Evolutionary conservation across 2,329 filamentous ascomycete genomes (phyloP), one percentile per base, ranked within the genome.

Genomic region (Pestalotiopsis sp.): DNA sequence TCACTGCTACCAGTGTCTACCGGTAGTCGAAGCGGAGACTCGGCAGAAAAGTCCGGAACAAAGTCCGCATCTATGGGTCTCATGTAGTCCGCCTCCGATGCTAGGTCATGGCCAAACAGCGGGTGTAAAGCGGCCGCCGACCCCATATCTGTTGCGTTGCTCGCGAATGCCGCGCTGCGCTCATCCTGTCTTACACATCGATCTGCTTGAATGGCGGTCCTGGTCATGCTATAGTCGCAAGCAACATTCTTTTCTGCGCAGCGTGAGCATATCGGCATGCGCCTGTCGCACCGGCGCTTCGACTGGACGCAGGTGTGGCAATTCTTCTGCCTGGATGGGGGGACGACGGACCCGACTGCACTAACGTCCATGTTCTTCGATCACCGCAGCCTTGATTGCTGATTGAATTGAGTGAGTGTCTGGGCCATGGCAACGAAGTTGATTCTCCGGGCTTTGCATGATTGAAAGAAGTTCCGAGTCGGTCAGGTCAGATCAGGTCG

Each of bases 251-350:
- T 81, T 70, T 80, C 78, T 57, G 73, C 73, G 66, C 80, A 81
- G 30, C 80, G 73, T 26, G 78, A 78, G 69, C 80, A 81, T 24
- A 73, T 52, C 2, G 80, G 79, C 11, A 74, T 73, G 38, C 75
- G 77, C 70, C 79, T 80, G 68, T 81, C 79, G 66, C 80, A 81
- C 10, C 79, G 77, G 26, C 80, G 76, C 71, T 80, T 81, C 26
- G 76, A 76, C 70, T 77, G 79, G 30, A 80, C 80, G 67, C 79
- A 81, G 65, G 73, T 76, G 68, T 80, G 75, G 70, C 80, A 81
- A 40, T 75, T 78, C 68, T 78, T 78, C 66, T 78, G 77, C 60
- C 75, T 71, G 44, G 78, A 71, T 24, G 65, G 44, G n/a, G 69
- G 38, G 20, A 60, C 20, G 30, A 14, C 17, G 13, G 14, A 24